Evolutionary conservation across 176 grass and related monocot genomes (phyloP).

Genomic region (Lolium multiflorum): DNA sequence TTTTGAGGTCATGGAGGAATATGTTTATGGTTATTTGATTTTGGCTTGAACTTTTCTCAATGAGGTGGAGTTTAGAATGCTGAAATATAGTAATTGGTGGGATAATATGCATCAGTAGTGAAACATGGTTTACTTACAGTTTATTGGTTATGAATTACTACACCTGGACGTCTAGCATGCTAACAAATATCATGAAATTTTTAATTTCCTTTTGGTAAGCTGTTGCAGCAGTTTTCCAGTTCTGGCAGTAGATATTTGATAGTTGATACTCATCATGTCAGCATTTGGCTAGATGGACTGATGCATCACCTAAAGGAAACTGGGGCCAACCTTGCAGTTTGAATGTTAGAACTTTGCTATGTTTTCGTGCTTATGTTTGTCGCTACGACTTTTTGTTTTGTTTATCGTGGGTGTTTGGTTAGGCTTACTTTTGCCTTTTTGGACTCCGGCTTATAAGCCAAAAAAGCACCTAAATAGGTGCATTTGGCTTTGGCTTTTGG

Average conservation of each 20-base stretch:
- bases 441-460: too few relatives aligned
- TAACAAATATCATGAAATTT: constrained; percentile 22
- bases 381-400: constrained; percentile 7
- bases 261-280: constrained; percentile 12
- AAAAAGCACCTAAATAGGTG: too few relatives aligned
- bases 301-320: constrained; percentile 5
- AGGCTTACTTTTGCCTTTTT: too few relatives aligned
- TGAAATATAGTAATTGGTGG: background rate
- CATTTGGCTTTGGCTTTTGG: too few relatives aligned
- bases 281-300: constrained; percentile 12
- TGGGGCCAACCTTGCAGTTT: constrained; percentile 23
- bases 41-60: constrained; percentile 7
- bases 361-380: background rate
- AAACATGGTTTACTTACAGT: constrained; percentile 18
- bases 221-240: background rate
- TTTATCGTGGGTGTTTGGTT: constrained; percentile 7
- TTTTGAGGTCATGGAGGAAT: constrained; percentile 1
- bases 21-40: constrained; percentile 22
- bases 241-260: constrained; percentile 21
- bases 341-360: constrained; percentile 23
- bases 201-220: constrained; percentile 20
- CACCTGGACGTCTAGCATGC: constrained; percentile 23
- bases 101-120: constrained; percentile 4
- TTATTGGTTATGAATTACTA: constrained; percentile 9
- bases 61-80: constrained; percentile 5